These are phyloP conservation scores for Globisporangium nodosum DNA, from an alignment of 352 stramenopile genomes.

Conservation along the genomic window DNA sequence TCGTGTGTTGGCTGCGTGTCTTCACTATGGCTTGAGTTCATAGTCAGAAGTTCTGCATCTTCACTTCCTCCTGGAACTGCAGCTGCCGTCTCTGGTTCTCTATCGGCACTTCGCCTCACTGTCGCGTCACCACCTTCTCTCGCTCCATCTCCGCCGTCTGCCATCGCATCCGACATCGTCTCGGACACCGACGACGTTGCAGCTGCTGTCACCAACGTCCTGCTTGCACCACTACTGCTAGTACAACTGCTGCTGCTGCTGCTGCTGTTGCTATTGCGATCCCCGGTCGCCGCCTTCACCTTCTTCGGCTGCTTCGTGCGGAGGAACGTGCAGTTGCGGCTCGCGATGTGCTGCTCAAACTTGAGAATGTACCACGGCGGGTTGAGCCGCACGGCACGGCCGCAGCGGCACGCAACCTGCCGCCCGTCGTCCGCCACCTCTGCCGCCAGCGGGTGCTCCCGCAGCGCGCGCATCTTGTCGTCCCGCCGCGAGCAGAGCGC, in stretches of 20 bases:
- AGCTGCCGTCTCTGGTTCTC: neutral
- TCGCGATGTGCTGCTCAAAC: slow-evolving; percentile 82
- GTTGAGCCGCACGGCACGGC: slow-evolving; percentile 63
- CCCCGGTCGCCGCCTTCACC: neutral
- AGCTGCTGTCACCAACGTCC: too few species aligned
- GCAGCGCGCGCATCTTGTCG: slow-evolving; percentile 57
- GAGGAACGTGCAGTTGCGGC: slow-evolving; percentile 71
- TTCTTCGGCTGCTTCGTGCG: slow-evolving; percentile 21
- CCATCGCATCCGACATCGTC: too few species aligned
- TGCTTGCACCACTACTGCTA: too few species aligned
- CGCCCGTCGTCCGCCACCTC: slow-evolving; percentile 45
- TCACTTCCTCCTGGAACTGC: neutral
- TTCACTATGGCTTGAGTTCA: neutral
- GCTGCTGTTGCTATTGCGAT: neutral
- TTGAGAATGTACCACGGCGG: slow-evolving; percentile 85
- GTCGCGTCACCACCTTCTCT: neutral
- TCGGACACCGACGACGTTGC: too few species aligned
- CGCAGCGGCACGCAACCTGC: slow-evolving; percentile 60
- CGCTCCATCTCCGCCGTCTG: neutral
- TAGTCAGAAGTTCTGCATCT: neutral
- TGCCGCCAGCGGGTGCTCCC: slow-evolving; percentile 48
- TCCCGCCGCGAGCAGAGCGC: slow-evolving; percentile 49
- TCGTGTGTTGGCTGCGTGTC: neutral
- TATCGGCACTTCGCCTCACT: neutral
- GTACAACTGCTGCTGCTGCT: neutral